These are phyloP conservation scores for Hypoxylon subgilvum DNA, from an alignment of 495 filamentous ascomycete genomes.

Conservation along the genomic window DNA sequence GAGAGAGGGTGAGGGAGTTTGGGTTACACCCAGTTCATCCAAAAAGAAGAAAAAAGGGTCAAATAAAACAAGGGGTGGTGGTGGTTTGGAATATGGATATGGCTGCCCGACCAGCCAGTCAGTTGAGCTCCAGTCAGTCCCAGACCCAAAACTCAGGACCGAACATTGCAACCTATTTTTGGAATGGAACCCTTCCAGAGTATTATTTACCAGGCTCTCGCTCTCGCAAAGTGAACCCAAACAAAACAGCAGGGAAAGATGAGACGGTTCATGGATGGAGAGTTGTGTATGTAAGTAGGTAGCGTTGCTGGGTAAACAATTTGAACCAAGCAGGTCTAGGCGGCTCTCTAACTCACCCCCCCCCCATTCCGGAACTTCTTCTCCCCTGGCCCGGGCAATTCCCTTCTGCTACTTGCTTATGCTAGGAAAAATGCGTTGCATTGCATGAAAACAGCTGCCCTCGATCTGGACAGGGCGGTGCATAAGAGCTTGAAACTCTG, in stretches of 20 bases:
- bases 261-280: too few relatives aligned
- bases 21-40: too few relatives aligned
- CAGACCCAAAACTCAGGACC: slow-evolving; percentile 11
- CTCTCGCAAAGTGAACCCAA: neutral
- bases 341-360: slow-evolving; percentile 20
- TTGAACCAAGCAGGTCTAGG: slow-evolving; percentile 9
- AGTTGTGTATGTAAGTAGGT: neutral
- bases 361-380: slow-evolving; percentile 27
- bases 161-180: slow-evolving; percentile 26
- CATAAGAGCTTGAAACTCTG: slow-evolving; percentile 33
- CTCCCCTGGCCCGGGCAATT: slow-evolving; percentile 22
- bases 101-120: slow-evolving; percentile 4
- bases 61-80: too few relatives aligned
- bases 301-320: neutral
- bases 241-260: neutral
- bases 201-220: slow-evolving; percentile 2
- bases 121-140: too few relatives aligned
- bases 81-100: too few relatives aligned
- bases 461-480: slow-evolving; percentile 37
- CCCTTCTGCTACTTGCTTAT: slow-evolving; percentile 26
- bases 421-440: slow-evolving; percentile 30
- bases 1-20: too few relatives aligned
- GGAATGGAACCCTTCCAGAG: slow-evolving; percentile 8
- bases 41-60: too few relatives aligned
- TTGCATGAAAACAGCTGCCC: slow-evolving; percentile 30